Percentiles rank a stretch among this genome's conserved stretches.
phyloP scores from a whole-genome alignment of 352 stramenopile genomes.

The Pythium oligandrum region DNA sequence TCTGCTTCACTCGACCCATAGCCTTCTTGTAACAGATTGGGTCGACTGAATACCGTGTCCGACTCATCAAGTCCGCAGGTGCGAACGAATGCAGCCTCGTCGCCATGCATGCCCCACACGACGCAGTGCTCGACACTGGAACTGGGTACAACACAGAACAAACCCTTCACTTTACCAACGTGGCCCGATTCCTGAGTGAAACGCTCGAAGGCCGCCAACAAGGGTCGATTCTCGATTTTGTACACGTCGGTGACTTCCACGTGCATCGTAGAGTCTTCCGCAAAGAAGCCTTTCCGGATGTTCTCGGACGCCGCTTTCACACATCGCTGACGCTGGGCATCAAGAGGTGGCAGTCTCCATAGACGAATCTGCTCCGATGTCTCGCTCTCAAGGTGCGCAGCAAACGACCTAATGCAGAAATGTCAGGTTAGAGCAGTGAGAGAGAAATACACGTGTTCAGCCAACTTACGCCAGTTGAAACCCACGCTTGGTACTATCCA shows the following conservation, averaged over 20 bases:
- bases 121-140: slow-evolving; percentile 53
- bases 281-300: slow-evolving; percentile 49
- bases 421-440: background rate
- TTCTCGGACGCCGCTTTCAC: slow-evolving; percentile 68
- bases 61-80: no score
- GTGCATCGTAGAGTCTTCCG: background rate
- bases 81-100: slow-evolving; percentile 1
- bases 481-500: slow-evolving; percentile 28
- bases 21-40: background rate
- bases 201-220: slow-evolving; percentile 56
- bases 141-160: slow-evolving; percentile 61
- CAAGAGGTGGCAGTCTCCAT: slow-evolving; percentile 31
- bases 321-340: slow-evolving; percentile 58
- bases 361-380: slow-evolving; percentile 49
- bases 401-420: slow-evolving; percentile 38
- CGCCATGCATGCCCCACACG: slow-evolving; percentile 51
- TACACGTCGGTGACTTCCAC: slow-evolving; percentile 77
- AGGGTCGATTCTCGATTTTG: slow-evolving; percentile 69
- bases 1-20: background rate
- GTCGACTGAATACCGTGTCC: slow-evolving; percentile 32
- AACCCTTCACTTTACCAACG: slow-evolving; percentile 61
- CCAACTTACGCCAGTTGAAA: slow-evolving; percentile 42
- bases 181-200: slow-evolving; percentile 20
- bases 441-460: background rate
- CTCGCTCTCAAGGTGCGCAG: slow-evolving; percentile 57